These are phyloP conservation scores for Pseudopithomyces maydicus DNA, from an alignment of 2,329 filamentous ascomycete genomes.

Conservation along the genomic window DNA sequence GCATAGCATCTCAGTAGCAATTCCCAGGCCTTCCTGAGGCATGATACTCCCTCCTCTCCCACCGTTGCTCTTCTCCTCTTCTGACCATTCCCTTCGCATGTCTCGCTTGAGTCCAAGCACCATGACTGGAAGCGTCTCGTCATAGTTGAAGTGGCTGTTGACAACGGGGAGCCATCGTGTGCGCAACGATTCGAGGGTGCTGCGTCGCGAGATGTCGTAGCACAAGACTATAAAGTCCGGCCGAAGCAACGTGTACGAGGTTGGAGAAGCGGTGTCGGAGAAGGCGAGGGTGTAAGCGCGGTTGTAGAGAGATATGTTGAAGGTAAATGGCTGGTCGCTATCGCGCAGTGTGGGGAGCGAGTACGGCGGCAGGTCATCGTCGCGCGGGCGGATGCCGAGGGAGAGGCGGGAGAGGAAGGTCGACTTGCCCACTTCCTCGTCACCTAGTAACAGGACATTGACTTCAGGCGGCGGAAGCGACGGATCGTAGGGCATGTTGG, in stretches of 20 bases:
- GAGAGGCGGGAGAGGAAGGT: slow-evolving; percentile 63
- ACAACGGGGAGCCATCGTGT: slow-evolving; percentile 51
- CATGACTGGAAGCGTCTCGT: slow-evolving; percentile 61
- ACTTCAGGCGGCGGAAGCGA: slow-evolving; percentile 43
- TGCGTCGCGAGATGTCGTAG: slow-evolving; percentile 62
- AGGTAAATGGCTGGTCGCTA: slow-evolving; percentile 62
- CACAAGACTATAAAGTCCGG: slow-evolving; percentile 63
- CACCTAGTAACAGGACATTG: slow-evolving; percentile 62
- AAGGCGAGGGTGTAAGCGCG: slow-evolving; percentile 61
- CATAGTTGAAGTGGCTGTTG: slow-evolving; percentile 58
- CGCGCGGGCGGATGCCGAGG: slow-evolving; percentile 33
- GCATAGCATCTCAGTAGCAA: slow-evolving; percentile 64
- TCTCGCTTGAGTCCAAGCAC: slow-evolving; percentile 65
- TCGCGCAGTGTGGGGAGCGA: slow-evolving; percentile 55
- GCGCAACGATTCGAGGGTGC: slow-evolving; percentile 53
- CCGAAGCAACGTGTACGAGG: slow-evolving; percentile 60
- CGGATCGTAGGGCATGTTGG: slow-evolving; percentile 16
- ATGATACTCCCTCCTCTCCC: slow-evolving; percentile 51
- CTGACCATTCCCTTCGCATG: slow-evolving; percentile 52
- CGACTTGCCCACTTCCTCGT: slow-evolving; percentile 65
- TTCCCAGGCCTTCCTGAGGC: slow-evolving; percentile 54
- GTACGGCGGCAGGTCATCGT: slow-evolving; percentile 39
- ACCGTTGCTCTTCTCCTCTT: slow-evolving; percentile 37
- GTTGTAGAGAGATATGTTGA: slow-evolving; percentile 62
- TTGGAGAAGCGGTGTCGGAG: slow-evolving; percentile 62